phyloP scores from a whole-genome alignment of 495 filamentous ascomycete species.

The Annulohypoxylon bovei region DNA sequence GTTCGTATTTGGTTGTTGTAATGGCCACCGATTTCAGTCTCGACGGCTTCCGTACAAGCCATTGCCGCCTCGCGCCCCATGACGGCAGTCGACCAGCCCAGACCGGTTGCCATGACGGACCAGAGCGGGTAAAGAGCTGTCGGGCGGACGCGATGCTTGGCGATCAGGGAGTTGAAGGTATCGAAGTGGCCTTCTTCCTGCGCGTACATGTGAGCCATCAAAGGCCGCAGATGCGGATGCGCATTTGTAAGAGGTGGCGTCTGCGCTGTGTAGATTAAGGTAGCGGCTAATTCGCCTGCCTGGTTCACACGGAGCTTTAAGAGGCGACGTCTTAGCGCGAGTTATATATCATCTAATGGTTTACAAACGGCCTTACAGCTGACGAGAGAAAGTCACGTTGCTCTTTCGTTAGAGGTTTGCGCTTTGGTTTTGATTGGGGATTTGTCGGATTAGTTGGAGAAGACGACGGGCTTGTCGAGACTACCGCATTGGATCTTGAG shows the following conservation, averaged over 20 bases:
- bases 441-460: constrained; percentile 18
- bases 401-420: constrained; percentile 70
- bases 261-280: constrained; percentile 85
- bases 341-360: constrained; percentile 7
- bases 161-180: constrained; percentile 85
- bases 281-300: constrained; percentile 87
- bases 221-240: constrained; percentile 84
- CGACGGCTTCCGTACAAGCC: constrained; percentile 98
- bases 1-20: constrained; percentile 91
- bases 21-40: constrained; percentile 96
- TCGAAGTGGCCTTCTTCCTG: constrained; percentile 89
- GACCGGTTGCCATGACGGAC: constrained; percentile 80
- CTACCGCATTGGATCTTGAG: constrained; percentile 8
- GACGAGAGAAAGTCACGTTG: constrained; percentile 82
- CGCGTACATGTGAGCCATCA: constrained; percentile 98
- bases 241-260: constrained; percentile 75
- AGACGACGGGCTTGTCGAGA: constrained; percentile 15
- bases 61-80: constrained; percentile 95
- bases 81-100: constrained; percentile 91
- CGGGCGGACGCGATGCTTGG: constrained; percentile 89
- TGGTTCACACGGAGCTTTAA: constrained; percentile 82
- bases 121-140: constrained; percentile 95
- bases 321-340: constrained; percentile 23
- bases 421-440: constrained; percentile 54
- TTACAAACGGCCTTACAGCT: constrained; percentile 61